Conservation (phyloP, 164 flowering plant genomes). For the Chimonanthus salicifolius region DNA sequence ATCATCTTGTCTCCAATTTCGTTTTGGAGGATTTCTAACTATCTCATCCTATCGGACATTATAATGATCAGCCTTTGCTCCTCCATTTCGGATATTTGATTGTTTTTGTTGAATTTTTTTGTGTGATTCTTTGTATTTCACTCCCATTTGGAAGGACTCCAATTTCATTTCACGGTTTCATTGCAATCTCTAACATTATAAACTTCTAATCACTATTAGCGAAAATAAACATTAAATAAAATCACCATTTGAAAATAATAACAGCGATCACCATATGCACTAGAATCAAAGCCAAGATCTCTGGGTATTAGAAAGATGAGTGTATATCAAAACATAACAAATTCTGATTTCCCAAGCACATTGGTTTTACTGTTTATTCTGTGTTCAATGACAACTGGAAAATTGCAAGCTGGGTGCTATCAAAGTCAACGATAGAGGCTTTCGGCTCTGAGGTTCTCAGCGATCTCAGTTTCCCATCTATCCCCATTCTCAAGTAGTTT, state of each 20-base stretch:
- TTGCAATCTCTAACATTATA: too few species aligned
- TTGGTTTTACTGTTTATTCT: not conserved
- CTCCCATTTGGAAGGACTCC: not conserved
- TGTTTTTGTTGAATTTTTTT: too few species aligned
- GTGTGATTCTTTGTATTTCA: too few species aligned
- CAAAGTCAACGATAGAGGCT: slow-evolving; percentile 73
- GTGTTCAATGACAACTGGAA: too few species aligned
- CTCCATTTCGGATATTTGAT: too few species aligned
- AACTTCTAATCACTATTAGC: not conserved
- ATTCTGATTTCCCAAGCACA: not conserved
- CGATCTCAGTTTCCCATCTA: slow-evolving; percentile 98
- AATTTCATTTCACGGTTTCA: too few species aligned
- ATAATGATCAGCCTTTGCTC: too few species aligned
- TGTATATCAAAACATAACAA: not conserved
- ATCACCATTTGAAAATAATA: too few species aligned
- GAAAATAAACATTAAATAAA: too few species aligned
- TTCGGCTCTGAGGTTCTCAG: slow-evolving; percentile 96
- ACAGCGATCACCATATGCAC: not conserved
- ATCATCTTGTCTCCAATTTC: not conserved
- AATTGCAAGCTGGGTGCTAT: not conserved
- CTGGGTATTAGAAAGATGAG: not conserved
- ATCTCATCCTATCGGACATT: too few species aligned
- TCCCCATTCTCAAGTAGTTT: slow-evolving; percentile 98
- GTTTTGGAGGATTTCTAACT: too few species aligned
- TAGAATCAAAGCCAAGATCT: not conserved